Base-by-base conservation (phyloP, 164 flowering plant genomes). In the Magnolia kwangsiensis region DNA sequence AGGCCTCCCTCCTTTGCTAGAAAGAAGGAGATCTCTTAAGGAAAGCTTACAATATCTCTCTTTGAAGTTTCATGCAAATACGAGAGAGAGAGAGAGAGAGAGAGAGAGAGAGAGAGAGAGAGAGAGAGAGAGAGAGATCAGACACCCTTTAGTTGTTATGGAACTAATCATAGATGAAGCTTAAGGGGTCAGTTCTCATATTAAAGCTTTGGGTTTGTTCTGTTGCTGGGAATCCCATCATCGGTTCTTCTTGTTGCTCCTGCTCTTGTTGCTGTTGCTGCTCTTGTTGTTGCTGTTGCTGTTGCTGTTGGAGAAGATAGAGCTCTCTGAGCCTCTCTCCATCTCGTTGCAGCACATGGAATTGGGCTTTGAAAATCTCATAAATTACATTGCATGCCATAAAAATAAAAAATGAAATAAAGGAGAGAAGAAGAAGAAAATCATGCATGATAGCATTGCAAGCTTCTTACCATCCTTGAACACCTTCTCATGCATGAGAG, bases 381-480 rank as follows among this genome's bases (percentile, higher is more conserved):
- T 10, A 16, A 10, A 10, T 55, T 11, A 10, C 18, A 11, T 2
- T 55, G 61, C 13, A 55, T 55, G 61, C 14, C 61, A 9, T 16
- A 55, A 55, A 55, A 55, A 55, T 2, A n/a, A 8, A n/a, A 67
- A 58, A 10, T 7, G 10, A 64, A 20, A 64, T 7, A 64, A 8
- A 64, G 45, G 24, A 21, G 67, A 64, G 67, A 64, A 20, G 24
- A n/a, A 50, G 59, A 65, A 29, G 2, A 64, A 10, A 3, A 21
- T 31, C 16, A 55, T 50, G 23, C 1, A 67, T 11, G 27, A 24
- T 24, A 24, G 27, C 27, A 24, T 24, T 24, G 27, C 27, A 24
- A 24, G 45, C 45, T 7, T 18, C 8, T 61, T 74, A 84, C 86
- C 86, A 4, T 81, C 80, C 71, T 45, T 74, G 45, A 81, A 29